Base-by-base conservation (phyloP, 2,329 filamentous ascomycete species). In the Lecanicillium sp. region DNA sequence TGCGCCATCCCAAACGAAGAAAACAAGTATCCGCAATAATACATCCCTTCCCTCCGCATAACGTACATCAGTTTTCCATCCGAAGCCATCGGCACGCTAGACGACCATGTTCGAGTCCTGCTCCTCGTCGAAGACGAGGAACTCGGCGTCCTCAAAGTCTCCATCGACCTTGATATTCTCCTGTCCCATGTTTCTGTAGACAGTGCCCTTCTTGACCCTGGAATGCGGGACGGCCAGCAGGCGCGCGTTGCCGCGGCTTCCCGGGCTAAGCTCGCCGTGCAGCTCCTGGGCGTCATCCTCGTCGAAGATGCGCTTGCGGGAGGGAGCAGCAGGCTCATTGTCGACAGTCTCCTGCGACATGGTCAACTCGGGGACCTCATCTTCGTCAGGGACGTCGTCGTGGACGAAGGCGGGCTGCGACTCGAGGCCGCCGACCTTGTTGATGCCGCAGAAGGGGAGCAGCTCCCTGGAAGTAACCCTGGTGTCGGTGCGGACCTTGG, bases 381-480 rank as follows among this genome's bases (percentile, higher is more conserved):
- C 68, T 14, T 67, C 53, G 5, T 58, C 59, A 3, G 65, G 65
- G 4, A 66, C 50, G 14, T 57, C 56, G 36, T 65, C 54, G 32
- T 52, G 40, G 24, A 14, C 48, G 15, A 59, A 66, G 19, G 69
- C 63, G 12, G 78, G 72, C 61, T 89, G 84, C 23, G 75, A 70
- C 24, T 76, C 77, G 35, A 84, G 67, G 0, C 86, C 86, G 32
- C 86, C 87, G 48, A 87, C 74, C 59, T 83, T 89, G 68, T 88
- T 77, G 55, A 93, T 75, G 21, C 87, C 89, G 62, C 87, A 91
- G 62, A 90, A 94, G 1, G 89, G 88, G 7, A 84, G 70, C 4
- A 95, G 72, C 61, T 93, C 89, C 26, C 77, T 71, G 29, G 68
- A 65, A 6, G 60, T 53, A 5, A 60, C 59, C 37, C 58, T 56